Evolutionary conservation across 208 protist genomes (phyloP).

Genomic region (Trichomonas tenax): DNA sequence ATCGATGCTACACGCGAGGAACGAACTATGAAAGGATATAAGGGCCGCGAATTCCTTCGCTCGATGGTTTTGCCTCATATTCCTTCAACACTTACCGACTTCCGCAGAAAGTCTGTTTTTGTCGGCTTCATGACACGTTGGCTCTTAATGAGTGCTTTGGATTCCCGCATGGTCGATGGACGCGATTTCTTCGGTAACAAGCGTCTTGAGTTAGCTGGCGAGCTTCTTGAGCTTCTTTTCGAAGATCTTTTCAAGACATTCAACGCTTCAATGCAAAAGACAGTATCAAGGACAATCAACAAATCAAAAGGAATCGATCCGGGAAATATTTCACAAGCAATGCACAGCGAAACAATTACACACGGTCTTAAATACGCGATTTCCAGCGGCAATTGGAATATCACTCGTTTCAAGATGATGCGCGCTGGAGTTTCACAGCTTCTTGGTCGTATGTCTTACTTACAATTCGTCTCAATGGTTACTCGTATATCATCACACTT

Average conservation of each 20-base stretch:
- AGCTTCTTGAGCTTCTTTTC: constrained; percentile 92
- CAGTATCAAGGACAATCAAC: background rate
- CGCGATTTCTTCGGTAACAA: constrained; percentile 99
- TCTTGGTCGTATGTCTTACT: constrained; percentile 92
- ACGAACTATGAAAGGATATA: background rate
- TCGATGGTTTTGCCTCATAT: background rate
- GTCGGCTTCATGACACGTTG: constrained; percentile 85
- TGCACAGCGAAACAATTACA: constrained; percentile 71
- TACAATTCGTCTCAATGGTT: constrained; percentile 93
- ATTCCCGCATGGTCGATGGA: constrained; percentile 73
- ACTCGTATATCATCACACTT: constrained; percentile 92
- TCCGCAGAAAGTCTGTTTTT: constrained; percentile 79
- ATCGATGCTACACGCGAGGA: background rate
- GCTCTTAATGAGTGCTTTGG: constrained; percentile 73
- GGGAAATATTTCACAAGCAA: constrained; percentile 36
- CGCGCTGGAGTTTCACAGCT: constrained; percentile 67
- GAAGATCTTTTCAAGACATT: constrained; percentile 82
- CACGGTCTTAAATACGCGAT: constrained; percentile 83
- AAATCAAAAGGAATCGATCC: background rate
- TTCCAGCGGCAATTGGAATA: constrained; percentile 80
- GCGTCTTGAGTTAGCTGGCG: constrained; percentile 76
- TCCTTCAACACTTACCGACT: background rate
- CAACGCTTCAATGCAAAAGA: constrained; percentile 67
- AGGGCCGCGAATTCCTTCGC: background rate
- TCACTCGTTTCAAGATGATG: constrained; percentile 86